phyloP scores from a whole-genome alignment of 2,329 filamentous ascomycete genomes.

The Coniochaeta sp. region DNA sequence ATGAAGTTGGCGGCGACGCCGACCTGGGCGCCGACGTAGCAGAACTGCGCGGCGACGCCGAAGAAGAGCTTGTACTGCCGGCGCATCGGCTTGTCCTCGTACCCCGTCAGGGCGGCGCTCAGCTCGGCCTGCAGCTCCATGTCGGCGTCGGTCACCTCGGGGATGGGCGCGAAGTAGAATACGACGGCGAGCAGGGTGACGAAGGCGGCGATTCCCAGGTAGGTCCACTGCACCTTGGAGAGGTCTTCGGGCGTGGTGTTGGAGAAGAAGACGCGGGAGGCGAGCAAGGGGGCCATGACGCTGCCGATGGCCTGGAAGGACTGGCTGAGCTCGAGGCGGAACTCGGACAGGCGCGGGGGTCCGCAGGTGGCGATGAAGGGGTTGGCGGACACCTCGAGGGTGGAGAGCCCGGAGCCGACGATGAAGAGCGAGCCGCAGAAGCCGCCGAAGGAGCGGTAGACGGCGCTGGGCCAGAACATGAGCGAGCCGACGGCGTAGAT shows the following conservation, averaged over 20 bases:
- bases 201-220: constrained; percentile 63
- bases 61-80: constrained; percentile 70
- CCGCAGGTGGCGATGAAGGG: constrained; percentile 52
- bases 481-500: constrained; percentile 54
- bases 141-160: constrained; percentile 63
- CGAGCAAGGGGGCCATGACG: constrained; percentile 63
- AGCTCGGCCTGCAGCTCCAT: constrained; percentile 52
- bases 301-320: constrained; percentile 68
- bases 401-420: constrained; percentile 62
- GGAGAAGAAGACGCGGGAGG: constrained; percentile 64
- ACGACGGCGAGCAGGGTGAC: constrained; percentile 56
- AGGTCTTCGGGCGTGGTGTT: constrained; percentile 48
- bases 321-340: constrained; percentile 68
- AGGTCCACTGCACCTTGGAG: constrained; percentile 65
- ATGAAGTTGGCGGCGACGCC: constrained; percentile 61
- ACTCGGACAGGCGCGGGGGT: constrained; percentile 61
- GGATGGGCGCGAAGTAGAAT: constrained; percentile 59
- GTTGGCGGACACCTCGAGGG: constrained; percentile 69
- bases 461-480: constrained; percentile 45
- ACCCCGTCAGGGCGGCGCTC: constrained; percentile 33
- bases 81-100: constrained; percentile 52
- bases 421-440: constrained; percentile 66
- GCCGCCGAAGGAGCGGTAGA: constrained; percentile 59
- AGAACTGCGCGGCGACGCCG: constrained; percentile 67
- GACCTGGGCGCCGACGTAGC: constrained; percentile 65